Evolutionary conservation across 108 stramenopile species (phyloP).

Genomic region (Fistulifera solaris): DNA sequence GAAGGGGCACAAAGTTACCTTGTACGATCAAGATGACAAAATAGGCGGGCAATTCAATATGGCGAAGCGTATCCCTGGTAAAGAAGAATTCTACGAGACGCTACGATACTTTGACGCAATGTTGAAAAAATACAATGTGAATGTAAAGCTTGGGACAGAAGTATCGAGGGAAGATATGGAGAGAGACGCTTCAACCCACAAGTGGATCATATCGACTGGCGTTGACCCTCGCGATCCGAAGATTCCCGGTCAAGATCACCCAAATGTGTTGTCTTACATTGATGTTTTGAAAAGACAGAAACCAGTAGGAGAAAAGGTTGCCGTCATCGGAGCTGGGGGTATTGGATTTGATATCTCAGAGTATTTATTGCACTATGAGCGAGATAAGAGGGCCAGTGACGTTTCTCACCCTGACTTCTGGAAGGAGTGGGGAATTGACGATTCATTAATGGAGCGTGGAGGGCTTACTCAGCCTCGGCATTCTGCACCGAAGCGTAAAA

Average conservation of each 20-base stretch:
- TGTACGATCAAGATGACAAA: conserved; percentile 75
- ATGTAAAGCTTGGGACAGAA: conserved; percentile 37
- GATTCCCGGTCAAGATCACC: conserved; percentile 79
- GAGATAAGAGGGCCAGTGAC: conserved; percentile 42
- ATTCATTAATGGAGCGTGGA: conserved; percentile 35
- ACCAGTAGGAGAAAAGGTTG: conserved; percentile 82
- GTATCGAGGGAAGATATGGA: conserved; percentile 51
- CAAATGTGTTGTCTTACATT: conserved; percentile 90
- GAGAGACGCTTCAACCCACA: conserved; percentile 39
- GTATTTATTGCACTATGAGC: conserved; percentile 68
- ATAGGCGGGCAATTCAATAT: conserved; percentile 96
- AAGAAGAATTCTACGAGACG: conserved; percentile 98
- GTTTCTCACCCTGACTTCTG: conserved; percentile 67
- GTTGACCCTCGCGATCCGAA: conserved; percentile 78
- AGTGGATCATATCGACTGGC: conserved; percentile 92
- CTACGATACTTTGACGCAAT: conserved; percentile 78
- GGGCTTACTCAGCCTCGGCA: conserved; percentile 27
- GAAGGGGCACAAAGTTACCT: conserved; percentile 82
- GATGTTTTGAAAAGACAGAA: conserved; percentile 80
- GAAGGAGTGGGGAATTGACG: conserved; percentile 93
- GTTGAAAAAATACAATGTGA: conserved; percentile 35
- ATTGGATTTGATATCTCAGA: conserved; percentile 98
- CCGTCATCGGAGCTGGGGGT: conserved; percentile 95
- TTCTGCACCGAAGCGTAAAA: conserved; percentile 40
- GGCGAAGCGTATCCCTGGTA: conserved; percentile 95